phyloP scores from a whole-genome alignment of 192 early-diverging fungal species.

The Geosiphon pyriformis region DNA sequence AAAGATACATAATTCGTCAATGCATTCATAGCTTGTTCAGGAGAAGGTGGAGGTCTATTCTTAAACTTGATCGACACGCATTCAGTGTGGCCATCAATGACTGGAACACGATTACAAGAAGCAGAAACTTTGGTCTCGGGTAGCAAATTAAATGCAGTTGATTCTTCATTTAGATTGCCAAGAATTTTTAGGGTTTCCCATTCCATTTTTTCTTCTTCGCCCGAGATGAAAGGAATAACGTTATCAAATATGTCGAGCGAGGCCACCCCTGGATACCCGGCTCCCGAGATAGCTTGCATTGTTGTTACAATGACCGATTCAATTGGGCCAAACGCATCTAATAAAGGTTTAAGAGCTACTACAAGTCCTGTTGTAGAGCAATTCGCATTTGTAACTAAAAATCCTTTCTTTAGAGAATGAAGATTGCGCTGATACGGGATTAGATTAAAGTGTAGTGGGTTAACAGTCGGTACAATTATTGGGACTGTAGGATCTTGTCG shows the following conservation, averaged over 20 bases:
- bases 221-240: constrained; percentile 87
- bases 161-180: constrained; percentile 53
- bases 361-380: constrained; percentile 98
- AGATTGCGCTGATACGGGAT: constrained; percentile 66
- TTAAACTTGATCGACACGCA: constrained; percentile 85
- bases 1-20: constrained; percentile 75
- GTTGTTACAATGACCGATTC: constrained; percentile 79
- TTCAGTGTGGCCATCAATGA: constrained; percentile 94
- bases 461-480: constrained; percentile 90
- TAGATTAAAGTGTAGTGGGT: constrained; percentile 82
- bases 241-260: constrained; percentile 96
- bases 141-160: constrained; percentile 49
- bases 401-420: constrained; percentile 63
- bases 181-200: constrained; percentile 90
- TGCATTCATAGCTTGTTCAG: constrained; percentile 68
- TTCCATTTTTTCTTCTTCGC: constrained; percentile 98
- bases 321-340: constrained; percentile 88
- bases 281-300: constrained; percentile 95
- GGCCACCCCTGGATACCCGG: constrained; percentile 95
- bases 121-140: constrained; percentile 76
- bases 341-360: constrained; percentile 79
- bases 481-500: constrained; percentile 85
- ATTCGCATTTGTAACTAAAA: constrained; percentile 95
- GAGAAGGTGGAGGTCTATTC: constrained; percentile 57
- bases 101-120: constrained; percentile 93